Evolutionary conservation across 805 yeast genomes (phyloP), one percentile per base, ranked within the genome.

Genomic region (Saccharomycopsis sp.): DNA sequence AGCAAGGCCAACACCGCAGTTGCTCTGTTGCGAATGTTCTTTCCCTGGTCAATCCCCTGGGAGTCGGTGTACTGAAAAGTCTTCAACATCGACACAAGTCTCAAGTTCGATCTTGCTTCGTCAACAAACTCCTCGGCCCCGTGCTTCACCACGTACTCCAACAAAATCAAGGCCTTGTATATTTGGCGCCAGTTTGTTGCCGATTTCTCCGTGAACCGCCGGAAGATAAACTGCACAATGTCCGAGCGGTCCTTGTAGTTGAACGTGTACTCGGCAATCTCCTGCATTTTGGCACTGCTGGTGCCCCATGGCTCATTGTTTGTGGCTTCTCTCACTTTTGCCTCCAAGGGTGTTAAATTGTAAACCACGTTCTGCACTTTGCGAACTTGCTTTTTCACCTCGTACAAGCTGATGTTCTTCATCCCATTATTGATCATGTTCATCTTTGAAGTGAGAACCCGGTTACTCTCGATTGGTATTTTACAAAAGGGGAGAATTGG

Each of bases 251-350:
- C 92, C 49, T 84, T 65, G 53, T 76, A 75, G 63, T 83, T 85
- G 63, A 83, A 84, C 3, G 97, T 89, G 2, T 94, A 96, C 23
- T 86, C 81, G 3, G 97, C 89, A 51, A 89, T 89, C 57, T 87
- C 89, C 47, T 84, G 83, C 97, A 89, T 89, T 55, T 83, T 64
- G 2, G 95, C 73, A 1, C 89, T 73, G 3, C 94, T 77, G 2
- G 95, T 88, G 6, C 97, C 97, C 98, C 97, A 92, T 1, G 97
- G 97, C 62, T 89, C 98, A 59, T 89, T 89, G 61, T 89, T 89
- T 36, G 98, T 89, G 34, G 97, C 97, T 62, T 89, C 98, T 48
- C 96, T 75, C 12, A 88, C 96, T 59, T 83, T 86, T 33, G 94
- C 79, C 63, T 89, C 97, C 80, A 85, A 85, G 46, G 86, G 96